Conservation (phyloP, 1,284 basidiomycete genomes). For the Puccinia polysora region DNA sequence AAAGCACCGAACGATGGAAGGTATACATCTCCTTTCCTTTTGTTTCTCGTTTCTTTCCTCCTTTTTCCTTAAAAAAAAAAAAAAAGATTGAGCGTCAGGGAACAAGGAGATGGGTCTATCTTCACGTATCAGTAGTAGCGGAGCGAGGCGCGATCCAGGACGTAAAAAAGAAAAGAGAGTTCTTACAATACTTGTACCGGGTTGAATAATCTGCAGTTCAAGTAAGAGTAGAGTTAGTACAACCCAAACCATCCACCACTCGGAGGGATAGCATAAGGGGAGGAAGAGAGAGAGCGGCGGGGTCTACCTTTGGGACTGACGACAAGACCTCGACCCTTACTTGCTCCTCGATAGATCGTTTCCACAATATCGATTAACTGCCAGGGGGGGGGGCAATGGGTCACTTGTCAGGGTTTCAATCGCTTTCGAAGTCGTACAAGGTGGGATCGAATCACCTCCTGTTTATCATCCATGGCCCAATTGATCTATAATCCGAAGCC, state of each 20-base stretch:
- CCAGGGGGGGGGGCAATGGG: neutral
- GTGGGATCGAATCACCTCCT: slow-evolving; percentile 64
- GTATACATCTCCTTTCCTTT: neutral
- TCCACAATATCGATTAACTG: slow-evolving; percentile 97
- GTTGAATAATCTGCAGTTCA: slow-evolving; percentile 44
- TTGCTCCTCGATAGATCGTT: slow-evolving; percentile 94
- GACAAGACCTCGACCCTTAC: slow-evolving; percentile 94
- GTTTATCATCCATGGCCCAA: slow-evolving; percentile 95
- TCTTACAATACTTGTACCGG: slow-evolving; percentile 44
- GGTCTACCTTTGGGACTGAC: slow-evolving; percentile 90
- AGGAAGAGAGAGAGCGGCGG: too few species aligned
- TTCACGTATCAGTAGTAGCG: neutral
- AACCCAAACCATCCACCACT: neutral
- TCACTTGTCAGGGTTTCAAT: too few species aligned
- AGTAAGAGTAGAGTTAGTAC: neutral
- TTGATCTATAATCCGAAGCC: slow-evolving; percentile 65
- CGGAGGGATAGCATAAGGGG: slow-evolving; percentile 26
- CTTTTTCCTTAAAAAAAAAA: too few species aligned
- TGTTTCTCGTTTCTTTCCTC: neutral
- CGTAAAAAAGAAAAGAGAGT: neutral
- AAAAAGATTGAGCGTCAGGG: neutral
- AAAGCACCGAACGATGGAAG: neutral
- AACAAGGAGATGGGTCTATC: neutral
- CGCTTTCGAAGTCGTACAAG: neutral
- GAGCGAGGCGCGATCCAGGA: neutral